phyloP scores from a whole-genome alignment of 768 basidiomycete genomes.

The Auricularia cornea region DNA sequence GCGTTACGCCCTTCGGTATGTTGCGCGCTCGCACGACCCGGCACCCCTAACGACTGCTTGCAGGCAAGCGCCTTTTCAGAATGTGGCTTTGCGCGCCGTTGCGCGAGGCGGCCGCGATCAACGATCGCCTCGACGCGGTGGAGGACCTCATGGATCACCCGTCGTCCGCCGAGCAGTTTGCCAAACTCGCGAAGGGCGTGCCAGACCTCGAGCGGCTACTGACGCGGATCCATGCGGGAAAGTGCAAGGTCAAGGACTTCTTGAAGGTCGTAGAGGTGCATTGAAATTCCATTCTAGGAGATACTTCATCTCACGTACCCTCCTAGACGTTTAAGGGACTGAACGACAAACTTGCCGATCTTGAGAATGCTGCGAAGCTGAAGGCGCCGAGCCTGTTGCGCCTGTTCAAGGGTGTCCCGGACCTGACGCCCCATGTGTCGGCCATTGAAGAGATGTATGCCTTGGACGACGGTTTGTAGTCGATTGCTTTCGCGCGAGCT shows the following conservation, averaged over 20 bases:
- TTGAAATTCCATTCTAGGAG: conserved; percentile 5
- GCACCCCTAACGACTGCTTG: background rate
- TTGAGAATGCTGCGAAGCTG: conserved; percentile 69
- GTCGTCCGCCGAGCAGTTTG: conserved; percentile 69
- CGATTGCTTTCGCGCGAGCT: background rate
- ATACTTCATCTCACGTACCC: conserved; percentile 3
- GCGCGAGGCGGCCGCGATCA: conserved; percentile 73
- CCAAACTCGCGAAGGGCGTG: conserved; percentile 64
- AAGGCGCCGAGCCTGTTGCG: conserved; percentile 67
- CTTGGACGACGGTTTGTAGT: conserved; percentile 48
- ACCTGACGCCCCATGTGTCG: conserved; percentile 61
- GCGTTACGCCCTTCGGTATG: conserved; percentile 86
- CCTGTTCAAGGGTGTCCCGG: conserved; percentile 72
- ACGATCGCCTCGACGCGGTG: conserved; percentile 91
- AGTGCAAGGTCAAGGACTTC: conserved; percentile 82
- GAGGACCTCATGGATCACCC: conserved; percentile 80
- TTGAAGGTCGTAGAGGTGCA: conserved; percentile 68
- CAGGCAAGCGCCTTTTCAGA: conserved; percentile 91
- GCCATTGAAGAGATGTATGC: conserved; percentile 67
- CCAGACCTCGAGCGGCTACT: conserved; percentile 85
- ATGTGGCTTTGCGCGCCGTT: conserved; percentile 95
- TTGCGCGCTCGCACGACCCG: conserved; percentile 3
- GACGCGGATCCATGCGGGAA: conserved; percentile 86
- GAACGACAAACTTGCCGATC: conserved; percentile 51
- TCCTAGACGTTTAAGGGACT: conserved; percentile 67